Base-by-base conservation (phyloP, 1,284 basidiomycete genomes). In the Puccinia polysora region DNA sequence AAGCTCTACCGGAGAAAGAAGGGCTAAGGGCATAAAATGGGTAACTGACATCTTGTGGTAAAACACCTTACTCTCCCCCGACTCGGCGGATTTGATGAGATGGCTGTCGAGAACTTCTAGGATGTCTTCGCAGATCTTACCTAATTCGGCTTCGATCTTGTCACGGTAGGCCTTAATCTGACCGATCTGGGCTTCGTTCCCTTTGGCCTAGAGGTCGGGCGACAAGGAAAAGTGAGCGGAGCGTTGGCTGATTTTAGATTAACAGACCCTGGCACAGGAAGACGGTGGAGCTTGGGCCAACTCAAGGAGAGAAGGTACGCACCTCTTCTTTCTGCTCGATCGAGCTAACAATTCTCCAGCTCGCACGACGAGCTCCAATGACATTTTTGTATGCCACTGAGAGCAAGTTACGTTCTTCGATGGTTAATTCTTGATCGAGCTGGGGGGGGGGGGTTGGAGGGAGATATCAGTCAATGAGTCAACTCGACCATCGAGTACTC, bases 321-420 rank as follows among this genome's bases (percentile, higher is more conserved):
- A 77, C 77, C 74, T 79, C 82, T 79, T 82, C 82, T 80, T 82
- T 82, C 78, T 80, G 80, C 79, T 82, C 82, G 76, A 82, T 82
- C 73, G 81, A 82, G 74, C 80, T 81, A 74, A 82, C 81, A 68
- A 82, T 82, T 75, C 82, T 79, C 82, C 82, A 82, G 75, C 81
- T 81, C n/a, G 82, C 82, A 74, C 82, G 80, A 65, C 82, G 81
- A 59, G 82, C 81, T 73, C 82, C 82, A 70, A 82, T 82, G 63
- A 82, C 81, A 77, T 81, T 81, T 81, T 82, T 82, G 81, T 82
- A 82, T 28, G 82, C 82, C 73, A 82, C 82, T 20, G 81, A 82
- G 73, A 82, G 80, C n/a, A 82, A 77, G 78, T 82, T 82, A 73
- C 82, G 79, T 78, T 82, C 82, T 77, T 82, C 82, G 47, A 82